Conservation (phyloP, 2,329 filamentous ascomycete species). For the Cladosporium sphaerospermum region DNA sequence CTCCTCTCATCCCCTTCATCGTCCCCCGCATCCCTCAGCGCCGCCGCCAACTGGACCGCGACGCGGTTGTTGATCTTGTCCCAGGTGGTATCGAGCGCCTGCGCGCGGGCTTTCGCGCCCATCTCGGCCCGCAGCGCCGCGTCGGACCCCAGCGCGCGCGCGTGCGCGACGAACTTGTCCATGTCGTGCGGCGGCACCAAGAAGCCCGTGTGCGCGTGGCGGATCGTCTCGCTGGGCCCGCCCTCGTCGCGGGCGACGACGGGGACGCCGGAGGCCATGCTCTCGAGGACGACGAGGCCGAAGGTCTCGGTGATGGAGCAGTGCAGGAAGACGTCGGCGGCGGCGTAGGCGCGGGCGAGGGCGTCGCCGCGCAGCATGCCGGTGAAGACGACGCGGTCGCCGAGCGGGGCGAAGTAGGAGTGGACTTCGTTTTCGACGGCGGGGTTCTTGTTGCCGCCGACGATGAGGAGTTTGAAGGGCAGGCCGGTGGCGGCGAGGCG, state of each 20-base stretch:
- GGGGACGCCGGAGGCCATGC: constrained; percentile 64
- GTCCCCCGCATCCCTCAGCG: constrained; percentile 27
- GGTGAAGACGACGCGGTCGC: constrained; percentile 57
- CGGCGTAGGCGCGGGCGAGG: constrained; percentile 61
- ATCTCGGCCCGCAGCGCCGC: constrained; percentile 40
- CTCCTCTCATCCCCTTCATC: constrained; percentile 9
- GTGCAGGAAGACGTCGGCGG: constrained; percentile 64
- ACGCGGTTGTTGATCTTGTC: constrained; percentile 66
- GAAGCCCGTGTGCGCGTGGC: constrained; percentile 54
- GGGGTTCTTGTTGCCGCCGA: constrained; percentile 61
- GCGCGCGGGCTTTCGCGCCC: constrained; percentile 43
- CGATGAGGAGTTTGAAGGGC: constrained; percentile 58
- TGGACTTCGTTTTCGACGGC: constrained; percentile 57
- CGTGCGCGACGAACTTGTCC: constrained; percentile 50
- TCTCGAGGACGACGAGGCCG: constrained; percentile 63
- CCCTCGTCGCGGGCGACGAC: constrained; percentile 65
- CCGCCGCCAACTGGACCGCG: constrained; percentile 55
- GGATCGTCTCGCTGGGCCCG: constrained; percentile 62
- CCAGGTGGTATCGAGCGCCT: constrained; percentile 62
- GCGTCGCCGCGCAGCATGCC: constrained; percentile 57
- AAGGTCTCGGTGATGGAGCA: constrained; percentile 68
- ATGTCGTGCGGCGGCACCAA: constrained; percentile 56
- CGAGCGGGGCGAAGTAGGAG: constrained; percentile 51
- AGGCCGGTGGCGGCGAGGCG: constrained; percentile 51
- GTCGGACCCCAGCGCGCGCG: constrained; percentile 47